Base-by-base conservation (phyloP, 1,284 basidiomycete genomes). In the Trametes versicolor region DNA sequence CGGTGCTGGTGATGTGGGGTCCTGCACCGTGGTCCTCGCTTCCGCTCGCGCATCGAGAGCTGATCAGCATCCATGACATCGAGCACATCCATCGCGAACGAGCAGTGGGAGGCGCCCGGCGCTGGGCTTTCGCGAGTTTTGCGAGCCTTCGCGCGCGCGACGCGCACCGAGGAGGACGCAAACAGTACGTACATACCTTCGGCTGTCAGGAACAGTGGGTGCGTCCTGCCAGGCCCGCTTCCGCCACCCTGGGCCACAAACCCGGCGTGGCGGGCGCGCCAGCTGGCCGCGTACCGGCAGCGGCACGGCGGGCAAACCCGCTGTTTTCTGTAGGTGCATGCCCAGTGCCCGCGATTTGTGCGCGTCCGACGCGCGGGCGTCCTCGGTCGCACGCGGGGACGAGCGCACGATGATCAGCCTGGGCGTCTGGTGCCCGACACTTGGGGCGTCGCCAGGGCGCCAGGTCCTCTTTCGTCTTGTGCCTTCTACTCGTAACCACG, bases 1-100 rank as follows among this genome's bases (percentile, higher is more conserved):
- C 51, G 52, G 60, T 55, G 60, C 60, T 55, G 59, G 34, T 55
- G 60, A 61, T 50, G 34, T 32, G 34, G 10, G 4, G 29, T 19
- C 25, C 17, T 34, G 29, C 29, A 29, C 17, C 41, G 17, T 48
- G 23, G 45, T 10, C 23, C 9, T 27, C 45, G 45, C 45, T 48
- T 48, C 45, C 53, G 29, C 43, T 48, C 43, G 43, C 45, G 47
- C 25, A 13, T n/a, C 19, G 17, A 10, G 19, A n/a, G 41, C 21
- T 50, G 48, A 50, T 50, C 25, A 50, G 48, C 48, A 29, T 50
- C 27, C 17, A 43, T 43, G 37, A 39, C 37, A 39, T 39, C 37
- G 5, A 39, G 12, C 37, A 6, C 17, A 17, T 19, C 17, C 25
- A 19, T 50, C 25, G 25, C 17, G 25, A 50, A 50, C 19, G n/a